These are phyloP conservation scores for Colletotrichum aenigma DNA, from an alignment of 2,329 filamentous ascomycete species.

Conservation along the genomic window DNA sequence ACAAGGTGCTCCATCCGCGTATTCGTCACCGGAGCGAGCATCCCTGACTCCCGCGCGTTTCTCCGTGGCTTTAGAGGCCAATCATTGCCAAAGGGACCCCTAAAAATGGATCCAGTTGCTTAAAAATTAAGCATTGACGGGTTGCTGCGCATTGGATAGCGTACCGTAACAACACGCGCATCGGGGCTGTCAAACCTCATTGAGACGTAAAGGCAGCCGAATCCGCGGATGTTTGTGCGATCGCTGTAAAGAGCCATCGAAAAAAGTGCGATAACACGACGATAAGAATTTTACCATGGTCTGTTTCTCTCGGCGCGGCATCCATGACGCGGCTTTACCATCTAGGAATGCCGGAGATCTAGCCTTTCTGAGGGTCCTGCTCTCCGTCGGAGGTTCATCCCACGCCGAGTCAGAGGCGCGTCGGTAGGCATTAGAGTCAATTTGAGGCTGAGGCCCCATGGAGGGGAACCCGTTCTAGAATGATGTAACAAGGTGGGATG, in stretches of 20 bases:
- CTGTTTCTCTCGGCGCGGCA: neutral
- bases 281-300: neutral
- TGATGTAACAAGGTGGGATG: neutral
- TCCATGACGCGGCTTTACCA: neutral
- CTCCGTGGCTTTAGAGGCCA: neutral
- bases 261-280: neutral
- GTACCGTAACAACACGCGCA: neutral
- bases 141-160: neutral
- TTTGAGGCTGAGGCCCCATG: neutral
- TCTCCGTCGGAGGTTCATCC: neutral
- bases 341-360: neutral
- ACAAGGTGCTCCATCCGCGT: neutral
- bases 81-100: neutral
- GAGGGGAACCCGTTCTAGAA: neutral
- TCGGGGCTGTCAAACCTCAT: neutral
- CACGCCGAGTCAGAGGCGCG: conserved; percentile 3
- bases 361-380: neutral
- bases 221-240: neutral
- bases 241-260: neutral
- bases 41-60: neutral
- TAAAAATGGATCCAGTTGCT: neutral
- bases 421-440: neutral
- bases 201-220: neutral
- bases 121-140: neutral
- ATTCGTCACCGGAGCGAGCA: conserved; percentile 3